Evolutionary conservation across 1,284 basidiomycete species (phyloP).

Genomic region (Omphalotus olearius): DNA sequence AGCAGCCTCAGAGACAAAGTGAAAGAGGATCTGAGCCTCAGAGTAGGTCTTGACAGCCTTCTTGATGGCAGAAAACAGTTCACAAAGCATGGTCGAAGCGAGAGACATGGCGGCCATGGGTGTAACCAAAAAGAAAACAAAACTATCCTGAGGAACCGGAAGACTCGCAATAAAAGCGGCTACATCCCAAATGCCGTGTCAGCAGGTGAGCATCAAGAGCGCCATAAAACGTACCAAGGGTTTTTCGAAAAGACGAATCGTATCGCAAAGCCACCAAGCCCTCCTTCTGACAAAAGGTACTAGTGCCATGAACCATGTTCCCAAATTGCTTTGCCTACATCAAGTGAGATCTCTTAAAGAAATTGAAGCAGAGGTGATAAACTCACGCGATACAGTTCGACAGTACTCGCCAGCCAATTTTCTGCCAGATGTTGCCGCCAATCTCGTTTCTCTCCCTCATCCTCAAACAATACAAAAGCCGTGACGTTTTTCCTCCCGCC

Average conservation of each 20-base stretch:
- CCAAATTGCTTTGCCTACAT: constrained; percentile 62
- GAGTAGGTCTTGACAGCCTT: constrained; percentile 44
- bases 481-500: constrained; percentile 66
- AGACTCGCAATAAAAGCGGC: constrained; percentile 50
- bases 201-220: not conserved
- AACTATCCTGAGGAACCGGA: constrained; percentile 30
- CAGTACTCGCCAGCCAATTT: constrained; percentile 54
- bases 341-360: no score
- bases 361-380: not conserved
- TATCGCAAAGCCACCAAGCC: constrained; percentile 61
- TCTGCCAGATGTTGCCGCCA: constrained; percentile 42
- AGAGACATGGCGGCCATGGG: constrained; percentile 55
- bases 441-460: constrained; percentile 30
- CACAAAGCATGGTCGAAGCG: constrained; percentile 57
- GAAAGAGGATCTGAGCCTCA: constrained; percentile 48
- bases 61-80: constrained; percentile 57
- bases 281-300: constrained; percentile 38
- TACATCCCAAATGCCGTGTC: constrained; percentile 20
- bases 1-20: constrained; percentile 65
- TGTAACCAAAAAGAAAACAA: constrained; percentile 66
- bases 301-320: constrained; percentile 45
- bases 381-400: constrained; percentile 54
- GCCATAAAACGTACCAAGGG: constrained; percentile 40
- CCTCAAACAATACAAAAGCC: constrained; percentile 67
- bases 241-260: constrained; percentile 61